These are phyloP conservation scores for Paramecium sonneborni DNA, from an alignment of 73 alveolate genomes.

Conservation along the genomic window DNA sequence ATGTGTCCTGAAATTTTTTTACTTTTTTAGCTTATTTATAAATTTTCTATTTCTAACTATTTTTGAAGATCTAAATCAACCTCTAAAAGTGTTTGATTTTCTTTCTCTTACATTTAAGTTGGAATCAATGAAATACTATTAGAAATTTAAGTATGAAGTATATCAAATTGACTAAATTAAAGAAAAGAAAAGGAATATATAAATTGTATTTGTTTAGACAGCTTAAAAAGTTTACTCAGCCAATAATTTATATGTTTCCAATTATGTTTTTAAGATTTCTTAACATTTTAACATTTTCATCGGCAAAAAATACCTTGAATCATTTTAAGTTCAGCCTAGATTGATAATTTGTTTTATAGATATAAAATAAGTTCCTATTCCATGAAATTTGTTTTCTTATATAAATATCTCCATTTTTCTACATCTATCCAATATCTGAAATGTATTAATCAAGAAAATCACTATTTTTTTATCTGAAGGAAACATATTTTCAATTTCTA, in stretches of 20 bases:
- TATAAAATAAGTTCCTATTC: neutral
- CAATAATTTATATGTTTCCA: neutral
- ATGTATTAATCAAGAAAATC: neutral
- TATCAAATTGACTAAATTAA: neutral
- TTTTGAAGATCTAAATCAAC: neutral
- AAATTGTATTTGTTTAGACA: neutral
- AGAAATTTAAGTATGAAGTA: neutral
- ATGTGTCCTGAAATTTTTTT: neutral
- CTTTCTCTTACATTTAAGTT: neutral
- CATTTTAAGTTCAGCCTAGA: neutral
- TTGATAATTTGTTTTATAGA: neutral
- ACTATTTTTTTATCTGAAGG: neutral
- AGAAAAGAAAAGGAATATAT: neutral
- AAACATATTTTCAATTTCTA: slow-evolving; percentile 35
- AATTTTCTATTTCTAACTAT: neutral
- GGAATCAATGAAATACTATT: neutral
- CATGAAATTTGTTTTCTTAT: neutral
- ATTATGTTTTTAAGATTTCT: neutral
- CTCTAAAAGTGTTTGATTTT: neutral
- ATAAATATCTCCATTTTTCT: slow-evolving; percentile 21
- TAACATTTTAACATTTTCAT: slow-evolving; percentile 10
- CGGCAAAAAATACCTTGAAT: neutral
- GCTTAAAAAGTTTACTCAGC: slow-evolving; percentile 2
- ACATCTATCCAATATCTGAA: slow-evolving; percentile 5
- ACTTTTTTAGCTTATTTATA: neutral